Base-by-base conservation (phyloP, 2,329 filamentous ascomycete genomes). In the Cladosporium velox region DNA sequence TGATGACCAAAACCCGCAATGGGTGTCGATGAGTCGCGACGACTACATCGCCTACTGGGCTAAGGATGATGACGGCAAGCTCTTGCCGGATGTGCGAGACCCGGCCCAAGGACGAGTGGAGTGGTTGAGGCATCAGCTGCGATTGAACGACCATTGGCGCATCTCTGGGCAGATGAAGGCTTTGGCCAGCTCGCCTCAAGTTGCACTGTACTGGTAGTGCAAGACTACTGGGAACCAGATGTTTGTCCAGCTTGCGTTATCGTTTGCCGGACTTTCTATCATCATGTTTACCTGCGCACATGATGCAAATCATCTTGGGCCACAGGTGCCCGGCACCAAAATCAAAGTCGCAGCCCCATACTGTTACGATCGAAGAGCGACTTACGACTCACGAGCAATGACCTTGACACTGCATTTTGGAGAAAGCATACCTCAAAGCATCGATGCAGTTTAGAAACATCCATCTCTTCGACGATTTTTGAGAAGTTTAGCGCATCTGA, bases 51-150 rank as follows among this genome's bases (percentile, higher is more conserved):
- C 55, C 21, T 34, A 41, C 21, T 58, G 55, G 55, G 55, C 34
- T 34, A 41, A 58, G 12, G 55, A 41, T 21, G 32, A 58, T 11
- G 55, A 41, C 8, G 55, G 55, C 32, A 58, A 58, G 4, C 32
- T 58, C 12, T 14, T 58, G 7, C 14, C n/a, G 11, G 15, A 24
- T 24, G 55, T 58, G n/a, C 55, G 21, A 8, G 55, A 26, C 6
- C 55, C 55, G 2, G 5, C 21, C 11, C 34, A 58, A 41, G 55
- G 34, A 41, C 55, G 55, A 28, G 55, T 58, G 12, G 55, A 58
- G 55, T 58, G 55, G 55, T 18, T 58, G 21, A 24, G 55, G 55
- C 21, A 58, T 41, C 55, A 58, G 34, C 30, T 58, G 12, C 18
- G 55, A 11, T 34, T 41, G 18, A 58, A 58, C 15, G 55, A 58